Evolutionary conservation across 2,329 filamentous ascomycete genomes (phyloP), one percentile per base, ranked within the genome.

Genomic region (Diaporthe australafricana): DNA sequence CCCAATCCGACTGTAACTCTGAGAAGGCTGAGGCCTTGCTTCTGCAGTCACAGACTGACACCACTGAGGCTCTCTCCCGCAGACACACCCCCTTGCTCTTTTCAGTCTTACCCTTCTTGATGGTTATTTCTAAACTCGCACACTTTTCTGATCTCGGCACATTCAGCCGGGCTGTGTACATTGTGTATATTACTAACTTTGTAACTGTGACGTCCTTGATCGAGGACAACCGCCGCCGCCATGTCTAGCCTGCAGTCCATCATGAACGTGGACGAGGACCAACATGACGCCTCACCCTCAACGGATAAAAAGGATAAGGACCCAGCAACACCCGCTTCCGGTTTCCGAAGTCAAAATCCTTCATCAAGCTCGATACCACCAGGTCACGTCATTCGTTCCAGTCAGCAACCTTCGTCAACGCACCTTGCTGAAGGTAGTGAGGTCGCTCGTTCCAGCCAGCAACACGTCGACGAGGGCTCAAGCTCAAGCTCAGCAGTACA

Each of bases 191-290:
- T 83, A 80, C 82, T 81, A 84, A 84, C 80, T 84, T 83, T 83
- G 83, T 80, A 74, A 77, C 76, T 76, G 75, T 79, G 78, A 78
- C 80, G 81, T 83, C 82, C 82, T 81, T 77, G 81, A 83, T 79
- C 80, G 83, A 80, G 74, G 77, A 79, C 77, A 76, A 73, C 77
- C 77, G 75, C 80, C 79, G 80, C 80, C 79, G 80, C 80, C 81
- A 89, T 89, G 87, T 83, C 86, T 75, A 87, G 85, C 78, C 83
- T 89, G 75, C 85, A 84, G 77, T 87, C 87, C 77, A 89, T 89
- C 79, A 88, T 89, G 85, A 87, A 89, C 79, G 81, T 83, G 77
- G 85, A 87, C 77, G 86, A 88, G 76, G 86, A 87, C 76, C 81
- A 84, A 74, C 79, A 79, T 72, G 81, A 83, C 75, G 78, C 83